phyloP scores from a whole-genome alignment of 1,139 yeast genomes.

The Geotrichum fermentans region DNA sequence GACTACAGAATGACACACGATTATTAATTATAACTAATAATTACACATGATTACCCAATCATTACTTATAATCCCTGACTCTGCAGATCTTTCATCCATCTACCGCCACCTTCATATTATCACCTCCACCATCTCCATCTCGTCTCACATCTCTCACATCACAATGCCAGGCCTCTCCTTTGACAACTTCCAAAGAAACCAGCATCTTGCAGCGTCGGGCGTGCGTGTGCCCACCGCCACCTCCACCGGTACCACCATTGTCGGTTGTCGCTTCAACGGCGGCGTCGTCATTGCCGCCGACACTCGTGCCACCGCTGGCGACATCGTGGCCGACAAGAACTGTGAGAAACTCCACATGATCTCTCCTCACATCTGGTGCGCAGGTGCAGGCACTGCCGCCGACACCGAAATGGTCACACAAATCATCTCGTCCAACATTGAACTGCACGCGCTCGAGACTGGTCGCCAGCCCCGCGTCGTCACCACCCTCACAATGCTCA shows the following conservation, averaged over 20 bases:
- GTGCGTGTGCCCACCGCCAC: conserved; percentile 80
- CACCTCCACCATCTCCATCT: too few species aligned
- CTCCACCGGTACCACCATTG: conserved; percentile 97
- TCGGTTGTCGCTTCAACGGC: conserved; percentile 84
- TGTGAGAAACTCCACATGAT: conserved; percentile 92
- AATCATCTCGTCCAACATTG: conserved; percentile 83
- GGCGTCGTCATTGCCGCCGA: conserved; percentile 98
- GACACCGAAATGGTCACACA: conserved; percentile 97
- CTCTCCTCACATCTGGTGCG: conserved; percentile 96
- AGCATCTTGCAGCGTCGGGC: conserved; percentile 64
- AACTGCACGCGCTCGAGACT: conserved; percentile 77
- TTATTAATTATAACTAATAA: too few species aligned
- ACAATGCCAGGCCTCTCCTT: conserved; percentile 85
- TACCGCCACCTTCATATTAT: too few species aligned
- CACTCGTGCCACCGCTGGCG: conserved; percentile 95
- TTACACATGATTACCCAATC: too few species aligned
- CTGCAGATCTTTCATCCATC: too few species aligned
- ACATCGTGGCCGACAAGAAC: conserved; percentile 94
- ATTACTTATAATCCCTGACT: too few species aligned
- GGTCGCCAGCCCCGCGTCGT: conserved; percentile 88
- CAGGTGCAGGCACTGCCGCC: conserved; percentile 99
- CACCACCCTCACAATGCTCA: conserved; percentile 85
- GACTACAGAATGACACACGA: too few species aligned
- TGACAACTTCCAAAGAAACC: conserved; percentile 88
- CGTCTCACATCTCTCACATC: not conserved